Evolutionary conservation across 169 alveolate species (phyloP), one percentile per base, ranked within the genome.

Genomic region (Neospora caninum): DNA sequence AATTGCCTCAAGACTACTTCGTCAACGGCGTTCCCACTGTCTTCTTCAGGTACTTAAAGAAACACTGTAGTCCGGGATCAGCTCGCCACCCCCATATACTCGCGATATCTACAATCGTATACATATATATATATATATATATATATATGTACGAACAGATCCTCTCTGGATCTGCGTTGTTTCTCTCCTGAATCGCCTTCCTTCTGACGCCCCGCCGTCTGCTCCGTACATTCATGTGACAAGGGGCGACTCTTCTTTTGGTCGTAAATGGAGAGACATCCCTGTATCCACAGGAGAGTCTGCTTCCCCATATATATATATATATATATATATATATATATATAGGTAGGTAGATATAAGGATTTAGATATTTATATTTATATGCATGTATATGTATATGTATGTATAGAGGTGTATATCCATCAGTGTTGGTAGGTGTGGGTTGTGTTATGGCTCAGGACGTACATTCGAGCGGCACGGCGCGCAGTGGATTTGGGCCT

Each of bases 391-490:
- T 49, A 13, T 49, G 13, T 7, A 49, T 49, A 13, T 13, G 58
- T 49, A 49, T 34, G 84, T 88, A 70, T 42, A 31, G 10, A 88
- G 13, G 91, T 82, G 67, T 83, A 41, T 88, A 25, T 49, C 58
- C 58, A 4, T 13, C 22, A 49, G 58, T 4, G 13, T 13, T 49
- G 58, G 4, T 13, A 4, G 58, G 13, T 49, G 58, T 49, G 4
- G 4, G 31, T 64, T 9, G 4, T 9, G 4, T 1, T 36, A 6
- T 82, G 54, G 58, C 38, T 43, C 82, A 94, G 97, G 86, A 97
- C 98, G 29, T 97, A 97, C 93, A 96, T 97, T 49, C 97, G 97
- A 9, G 98, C 98, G 9, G 98, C 98, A 10, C 96, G 96, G 39
- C 97, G 96, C 91, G 98, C 98, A 0, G 96, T 95, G 43, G 98